Base-by-base conservation (phyloP, 441 rosid genomes). In the Populus tomentosa region DNA sequence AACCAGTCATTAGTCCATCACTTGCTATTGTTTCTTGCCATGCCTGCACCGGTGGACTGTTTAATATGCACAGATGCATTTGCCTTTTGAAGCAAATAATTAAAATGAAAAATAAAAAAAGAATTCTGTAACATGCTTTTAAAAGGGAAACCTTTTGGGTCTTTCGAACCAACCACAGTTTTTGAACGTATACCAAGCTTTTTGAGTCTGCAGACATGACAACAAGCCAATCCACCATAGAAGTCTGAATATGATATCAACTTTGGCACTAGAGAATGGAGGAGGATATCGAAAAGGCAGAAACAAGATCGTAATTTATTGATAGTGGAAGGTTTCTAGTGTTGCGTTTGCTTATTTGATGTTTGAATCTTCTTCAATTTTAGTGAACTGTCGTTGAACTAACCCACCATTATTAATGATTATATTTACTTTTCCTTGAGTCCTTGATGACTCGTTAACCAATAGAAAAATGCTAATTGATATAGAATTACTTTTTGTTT, bases 391-490 rank as follows among this genome's bases (percentile, higher is more conserved):
- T 56, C 69, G 67, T 14, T 59, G 59, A 67, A 76, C 81, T 68
- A 77, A 73, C 23, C 84, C 80, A 63, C 82, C 72, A 62, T 56
- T 16, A 11, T 59, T 28, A 24, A 66, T 67, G 74, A 66, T 68
- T 38, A 72, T 46, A 69, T 35, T 66, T 32, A 11, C 16, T 42
- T 71, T 53, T 67, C 16, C 20, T 10, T 50, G 10, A 9, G 72
- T 56, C 71, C 67, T 30, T 63, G 72, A 78, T 80, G 86, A 81
- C 84, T 81, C 86, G 80, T 78, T 70, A 73, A 75, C 86, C 85
- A 83, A 72, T 84, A 68, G 78, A 83, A 81, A 73, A 82, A 11
- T 74, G 66, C 26, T 38, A 85, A 46, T 76, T 72, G 73, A 72
- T 64, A 33, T 4, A 73, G 40, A 61, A 26, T 40, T 61, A 20